Percentiles rank a stretch among this genome's conserved stretches.
These are phyloP conservation scores for Phanerochaete carnosa DNA, from an alignment of 768 basidiomycete species.

Conservation along the genomic window DNA sequence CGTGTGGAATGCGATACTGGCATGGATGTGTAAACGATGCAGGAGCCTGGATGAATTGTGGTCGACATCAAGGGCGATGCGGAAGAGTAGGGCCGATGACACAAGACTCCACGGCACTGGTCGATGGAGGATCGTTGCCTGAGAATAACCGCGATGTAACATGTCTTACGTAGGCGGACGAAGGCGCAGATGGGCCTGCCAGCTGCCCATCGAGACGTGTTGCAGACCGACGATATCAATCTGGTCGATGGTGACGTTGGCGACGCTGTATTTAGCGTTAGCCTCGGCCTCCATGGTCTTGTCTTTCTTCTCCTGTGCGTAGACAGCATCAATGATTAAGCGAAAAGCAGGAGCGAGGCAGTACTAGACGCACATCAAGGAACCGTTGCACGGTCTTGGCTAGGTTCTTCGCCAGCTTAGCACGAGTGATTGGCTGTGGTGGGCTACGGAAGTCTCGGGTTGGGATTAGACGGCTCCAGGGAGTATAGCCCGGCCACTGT, in stretches of 20 bases:
- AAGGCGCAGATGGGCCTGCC: conserved; percentile 76
- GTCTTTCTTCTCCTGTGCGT: conserved; percentile 42
- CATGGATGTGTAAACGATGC: no score
- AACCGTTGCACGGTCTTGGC: conserved; percentile 75
- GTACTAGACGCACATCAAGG: conserved; percentile 45
- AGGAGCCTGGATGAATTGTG: no score
- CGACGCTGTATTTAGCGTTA: conserved; percentile 63
- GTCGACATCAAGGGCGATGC: no score
- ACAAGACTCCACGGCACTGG: no score
- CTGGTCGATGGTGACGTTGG: conserved; percentile 62
- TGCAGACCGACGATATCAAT: conserved; percentile 75
- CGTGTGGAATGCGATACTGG: no score
- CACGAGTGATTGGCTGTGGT: conserved; percentile 71
- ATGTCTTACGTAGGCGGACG: conserved; percentile 2
- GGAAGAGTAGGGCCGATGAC: no score
- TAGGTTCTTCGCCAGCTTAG: conserved; percentile 79
- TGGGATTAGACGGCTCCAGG: conserved; percentile 80
- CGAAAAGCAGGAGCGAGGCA: no score
- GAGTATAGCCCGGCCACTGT: conserved; percentile 78
- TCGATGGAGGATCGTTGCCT: no score
- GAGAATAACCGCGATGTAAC: no score
- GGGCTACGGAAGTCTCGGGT: conserved; percentile 79
- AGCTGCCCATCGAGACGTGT: conserved; percentile 79
- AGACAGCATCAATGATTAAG: not conserved
- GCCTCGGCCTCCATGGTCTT: conserved; percentile 60